Conservation (phyloP, 768 basidiomycete species). For the Psilocybe cubensis region DNA sequence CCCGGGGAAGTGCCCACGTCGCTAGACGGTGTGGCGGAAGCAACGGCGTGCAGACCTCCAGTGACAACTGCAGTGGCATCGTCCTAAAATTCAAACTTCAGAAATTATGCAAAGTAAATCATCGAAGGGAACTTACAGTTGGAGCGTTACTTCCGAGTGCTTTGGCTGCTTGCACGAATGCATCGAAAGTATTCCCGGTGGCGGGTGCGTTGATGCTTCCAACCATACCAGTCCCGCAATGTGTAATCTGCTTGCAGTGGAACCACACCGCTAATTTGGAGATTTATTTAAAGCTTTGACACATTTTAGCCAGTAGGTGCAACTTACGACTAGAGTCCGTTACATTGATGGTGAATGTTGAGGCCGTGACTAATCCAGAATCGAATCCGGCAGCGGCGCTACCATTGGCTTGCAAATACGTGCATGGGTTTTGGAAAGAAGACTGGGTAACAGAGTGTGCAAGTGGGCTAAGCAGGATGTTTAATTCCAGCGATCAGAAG, state of each 20-base stretch:
- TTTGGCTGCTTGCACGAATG: constrained; percentile 43
- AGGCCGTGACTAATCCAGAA: constrained; percentile 46
- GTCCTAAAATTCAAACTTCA: constrained; percentile 27
- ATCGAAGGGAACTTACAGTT: constrained; percentile 29
- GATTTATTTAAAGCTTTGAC: neutral
- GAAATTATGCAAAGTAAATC: neutral
- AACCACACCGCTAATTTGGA: constrained; percentile 52
- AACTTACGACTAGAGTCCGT: constrained; percentile 48
- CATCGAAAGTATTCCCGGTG: constrained; percentile 44
- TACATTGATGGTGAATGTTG: constrained; percentile 51
- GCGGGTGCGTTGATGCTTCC: constrained; percentile 54
- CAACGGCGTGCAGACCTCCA: constrained; percentile 45
- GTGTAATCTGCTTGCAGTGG: constrained; percentile 52
- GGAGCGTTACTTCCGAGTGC: constrained; percentile 37
- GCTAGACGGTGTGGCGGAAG: constrained; percentile 31
- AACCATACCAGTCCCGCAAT: constrained; percentile 58
- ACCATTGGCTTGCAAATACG: constrained; percentile 42
- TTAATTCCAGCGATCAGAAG: neutral
- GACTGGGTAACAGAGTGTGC: constrained; percentile 63
- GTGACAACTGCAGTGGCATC: constrained; percentile 39
- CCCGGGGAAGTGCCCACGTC: constrained; percentile 15
- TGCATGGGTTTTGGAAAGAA: constrained; percentile 56
- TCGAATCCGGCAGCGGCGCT: constrained; percentile 51
- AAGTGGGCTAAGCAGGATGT: constrained; percentile 1
- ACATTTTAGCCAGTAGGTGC: neutral